These are phyloP conservation scores for Rhodamnia argentea DNA, from an alignment of 345 rosid genomes.

Conservation along the genomic window DNA sequence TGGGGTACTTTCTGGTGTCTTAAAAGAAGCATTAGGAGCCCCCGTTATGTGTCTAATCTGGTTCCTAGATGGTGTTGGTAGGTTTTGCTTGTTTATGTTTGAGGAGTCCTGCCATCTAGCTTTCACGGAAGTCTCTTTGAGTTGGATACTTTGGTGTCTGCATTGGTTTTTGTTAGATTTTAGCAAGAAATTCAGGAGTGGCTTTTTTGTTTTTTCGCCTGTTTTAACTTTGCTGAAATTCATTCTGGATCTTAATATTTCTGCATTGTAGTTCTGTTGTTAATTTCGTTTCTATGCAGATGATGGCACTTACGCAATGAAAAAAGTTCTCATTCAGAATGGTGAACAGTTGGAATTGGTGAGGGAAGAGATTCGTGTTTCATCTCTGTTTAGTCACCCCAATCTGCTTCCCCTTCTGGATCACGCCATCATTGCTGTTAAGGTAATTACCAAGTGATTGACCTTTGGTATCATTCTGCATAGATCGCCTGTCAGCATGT, in stretches of 20 bases:
- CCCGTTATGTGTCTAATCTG: background rate
- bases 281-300: conserved; percentile 22
- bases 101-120: background rate
- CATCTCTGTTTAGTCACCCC: conserved; percentile 76
- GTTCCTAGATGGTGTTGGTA: background rate
- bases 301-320: conserved; percentile 93
- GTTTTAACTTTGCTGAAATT: background rate
- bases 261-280: background rate
- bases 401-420: conserved; percentile 95
- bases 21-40: background rate
- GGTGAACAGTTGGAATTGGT: conserved; percentile 83
- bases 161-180: background rate
- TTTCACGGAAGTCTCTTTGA: background rate
- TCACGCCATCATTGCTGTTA: conserved; percentile 81
- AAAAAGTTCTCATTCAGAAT: conserved; percentile 92
- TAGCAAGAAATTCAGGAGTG: background rate
- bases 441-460: conserved; percentile 28
- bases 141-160: background rate
- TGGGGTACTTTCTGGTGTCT: background rate
- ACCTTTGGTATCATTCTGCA: background rate
- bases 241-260: background rate
- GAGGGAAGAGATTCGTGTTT: conserved; percentile 86
- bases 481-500: background rate
- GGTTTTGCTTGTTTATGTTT: background rate
- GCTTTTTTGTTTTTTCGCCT: background rate